phyloP scores from a whole-genome alignment of 2,329 filamentous ascomycete species.

The Arthrobotrys sinensis region DNA sequence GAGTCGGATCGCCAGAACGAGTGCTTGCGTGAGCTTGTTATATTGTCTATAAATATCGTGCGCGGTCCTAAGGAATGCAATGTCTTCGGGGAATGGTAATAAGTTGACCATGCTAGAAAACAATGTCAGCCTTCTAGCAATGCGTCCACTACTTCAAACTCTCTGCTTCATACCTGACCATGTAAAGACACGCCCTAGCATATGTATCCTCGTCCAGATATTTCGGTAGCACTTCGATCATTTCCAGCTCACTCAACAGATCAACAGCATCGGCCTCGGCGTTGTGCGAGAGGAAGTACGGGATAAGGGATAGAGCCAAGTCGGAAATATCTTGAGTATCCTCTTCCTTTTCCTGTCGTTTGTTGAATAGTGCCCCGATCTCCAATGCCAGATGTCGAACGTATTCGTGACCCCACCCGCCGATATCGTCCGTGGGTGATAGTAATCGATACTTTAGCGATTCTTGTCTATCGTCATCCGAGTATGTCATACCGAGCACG shows the following conservation, averaged over 20 bases:
- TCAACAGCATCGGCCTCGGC: conserved; percentile 98
- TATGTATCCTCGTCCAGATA: conserved; percentile 97
- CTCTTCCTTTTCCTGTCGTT: conserved; percentile 87
- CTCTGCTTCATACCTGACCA: conserved; percentile 75
- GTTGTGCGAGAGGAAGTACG: conserved; percentile 96
- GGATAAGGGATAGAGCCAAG: conserved; percentile 86
- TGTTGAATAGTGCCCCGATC: conserved; percentile 93
- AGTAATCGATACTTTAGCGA: conserved; percentile 95
- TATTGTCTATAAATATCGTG: conserved; percentile 95
- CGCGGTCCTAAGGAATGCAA: conserved; percentile 91
- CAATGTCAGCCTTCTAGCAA: conserved; percentile 9
- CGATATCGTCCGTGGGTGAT: conserved; percentile 90
- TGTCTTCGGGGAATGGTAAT: conserved; percentile 96
- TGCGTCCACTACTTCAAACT: neutral
- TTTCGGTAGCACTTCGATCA: conserved; percentile 90
- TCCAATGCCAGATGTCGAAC: conserved; percentile 94
- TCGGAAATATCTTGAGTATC: conserved; percentile 86
- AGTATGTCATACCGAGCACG: conserved; percentile 98
- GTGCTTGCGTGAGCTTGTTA: conserved; percentile 92
- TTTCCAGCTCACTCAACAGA: conserved; percentile 95
- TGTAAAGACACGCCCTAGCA: conserved; percentile 92
- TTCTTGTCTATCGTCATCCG: conserved; percentile 94
- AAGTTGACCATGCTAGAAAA: conserved; percentile 87
- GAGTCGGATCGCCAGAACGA: conserved; percentile 91
- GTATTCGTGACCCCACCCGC: conserved; percentile 98